Percentiles rank a stretch among this genome's conserved stretches.
Conservation (phyloP, 2,329 filamentous ascomycete genomes). For the Xylariaceae sp. region DNA sequence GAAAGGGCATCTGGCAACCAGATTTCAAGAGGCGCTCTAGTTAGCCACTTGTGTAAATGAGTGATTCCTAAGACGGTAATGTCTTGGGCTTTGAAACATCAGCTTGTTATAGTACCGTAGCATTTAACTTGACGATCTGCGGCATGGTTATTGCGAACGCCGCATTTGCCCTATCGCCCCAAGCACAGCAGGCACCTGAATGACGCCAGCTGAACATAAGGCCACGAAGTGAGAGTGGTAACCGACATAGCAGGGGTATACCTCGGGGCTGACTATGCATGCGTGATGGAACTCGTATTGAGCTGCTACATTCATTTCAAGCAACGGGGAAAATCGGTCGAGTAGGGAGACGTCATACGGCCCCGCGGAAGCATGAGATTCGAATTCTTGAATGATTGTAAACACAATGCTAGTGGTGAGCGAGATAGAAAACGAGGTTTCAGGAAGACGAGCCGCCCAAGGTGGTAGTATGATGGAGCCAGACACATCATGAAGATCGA, state of each 20-base stretch:
- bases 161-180: constrained; percentile 5
- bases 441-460: not conserved
- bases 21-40: constrained; percentile 5
- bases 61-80: constrained; percentile 4
- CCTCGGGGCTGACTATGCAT: too few relatives aligned
- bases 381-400: too few relatives aligned
- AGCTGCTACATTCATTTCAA: not conserved
- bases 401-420: too few relatives aligned
- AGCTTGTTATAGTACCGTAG: constrained; percentile 13
- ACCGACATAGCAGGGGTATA: not conserved
- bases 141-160: constrained; percentile 2
- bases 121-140: constrained; percentile 12
- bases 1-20: constrained; percentile 2
- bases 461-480: too few relatives aligned
- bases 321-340: not conserved
- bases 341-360: not conserved
- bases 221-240: constrained; percentile 7
- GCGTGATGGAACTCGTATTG: not conserved
- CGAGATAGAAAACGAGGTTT: not conserved
- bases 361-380: too few relatives aligned
- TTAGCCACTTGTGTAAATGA: constrained; percentile 2
- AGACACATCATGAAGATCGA: not conserved
- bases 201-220: constrained; percentile 14
- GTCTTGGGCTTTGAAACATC: constrained; percentile 6
- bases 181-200: constrained; percentile 7